Evolutionary conservation across 129 eudicot species (phyloP).

Genomic region (Scalesia atractyloides): DNA sequence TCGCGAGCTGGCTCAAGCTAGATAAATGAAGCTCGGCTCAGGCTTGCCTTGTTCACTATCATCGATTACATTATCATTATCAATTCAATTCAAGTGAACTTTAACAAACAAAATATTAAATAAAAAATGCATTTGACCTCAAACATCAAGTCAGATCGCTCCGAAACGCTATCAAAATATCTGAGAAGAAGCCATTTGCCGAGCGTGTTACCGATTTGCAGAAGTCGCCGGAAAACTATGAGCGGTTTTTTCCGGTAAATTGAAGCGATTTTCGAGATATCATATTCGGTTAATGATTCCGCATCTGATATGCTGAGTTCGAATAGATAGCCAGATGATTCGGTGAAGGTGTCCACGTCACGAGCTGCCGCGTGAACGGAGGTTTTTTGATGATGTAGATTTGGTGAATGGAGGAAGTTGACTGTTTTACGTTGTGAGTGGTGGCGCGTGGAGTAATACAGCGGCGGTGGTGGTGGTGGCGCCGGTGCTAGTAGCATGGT

Average conservation of each 20-base stretch:
- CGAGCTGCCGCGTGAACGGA: constrained; percentile 24
- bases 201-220: constrained; percentile 67
- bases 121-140: constrained; percentile 43
- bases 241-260: constrained; percentile 70
- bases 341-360: constrained; percentile 72
- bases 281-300: constrained; percentile 65
- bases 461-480: constrained; percentile 27
- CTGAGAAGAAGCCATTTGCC: constrained; percentile 82
- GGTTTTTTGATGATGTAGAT: constrained; percentile 16
- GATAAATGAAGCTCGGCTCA: too few species aligned
- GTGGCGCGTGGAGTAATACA: constrained; percentile 20
- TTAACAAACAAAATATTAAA: not conserved
- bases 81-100: not conserved
- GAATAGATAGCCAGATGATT: constrained; percentile 89
- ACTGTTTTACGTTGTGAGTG: constrained; percentile 14
- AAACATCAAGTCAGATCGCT: constrained; percentile 74
- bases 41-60: too few species aligned
- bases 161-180: constrained; percentile 58
- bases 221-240: constrained; percentile 65
- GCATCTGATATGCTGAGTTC: constrained; percentile 76
- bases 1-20: too few species aligned
- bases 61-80: not conserved
- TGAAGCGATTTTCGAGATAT: constrained; percentile 48
- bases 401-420: constrained; percentile 2
- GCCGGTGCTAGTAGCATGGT: constrained; percentile 35